Base-by-base conservation (phyloP, 2,329 filamentous ascomycete genomes). In the Myrmaecium sp. region DNA sequence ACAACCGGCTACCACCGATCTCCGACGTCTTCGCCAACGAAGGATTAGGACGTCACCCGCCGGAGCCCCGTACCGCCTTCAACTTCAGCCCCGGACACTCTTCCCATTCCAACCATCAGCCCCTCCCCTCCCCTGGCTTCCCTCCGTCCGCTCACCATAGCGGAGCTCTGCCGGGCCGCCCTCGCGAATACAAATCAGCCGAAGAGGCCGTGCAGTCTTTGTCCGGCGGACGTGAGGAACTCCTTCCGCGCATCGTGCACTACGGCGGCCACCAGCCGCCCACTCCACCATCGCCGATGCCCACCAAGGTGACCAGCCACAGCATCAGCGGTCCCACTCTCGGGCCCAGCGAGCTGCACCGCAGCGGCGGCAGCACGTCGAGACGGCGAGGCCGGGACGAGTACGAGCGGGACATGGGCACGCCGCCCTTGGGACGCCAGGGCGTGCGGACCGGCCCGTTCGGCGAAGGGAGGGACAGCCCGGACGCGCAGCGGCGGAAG, bases 221-320 rank as follows among this genome's bases (percentile, higher is more conserved):
- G 34, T 75, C 84, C 4, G 84, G 82, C 26, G 89, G 89, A n/a
- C 72, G 89, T 30, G 77, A 92, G 30, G 89, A 98, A 32, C 63
- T 95, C 9, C 62, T 94, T 26, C 89, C 89, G 13, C 89, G 86
- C 52, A 71, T 95, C 30, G 81, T 98, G 9, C 89, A 95, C 54
- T 98, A 98, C 49, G 82, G 79, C 20, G 82, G 83, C 24, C 82
- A 91, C 46, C 86, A 93, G 49, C 84, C 86, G 21, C 84, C 84
- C 3, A 93, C 84, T 2, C 84, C 86, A 18, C 83, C 83, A 4
- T 91, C 82, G 23, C 81, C 77, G 9, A 64, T 74, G 46, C 62
- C 72, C 29, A 57, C 50, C 35, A 50, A 55, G 40, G 37, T 24
- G 21, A 21, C 14, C 14, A 17, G 23, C 12, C 30, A 32, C 31